These are phyloP conservation scores for Spathaspora sp. DNA, from an alignment of 1,139 yeast species.

Conservation along the genomic window DNA sequence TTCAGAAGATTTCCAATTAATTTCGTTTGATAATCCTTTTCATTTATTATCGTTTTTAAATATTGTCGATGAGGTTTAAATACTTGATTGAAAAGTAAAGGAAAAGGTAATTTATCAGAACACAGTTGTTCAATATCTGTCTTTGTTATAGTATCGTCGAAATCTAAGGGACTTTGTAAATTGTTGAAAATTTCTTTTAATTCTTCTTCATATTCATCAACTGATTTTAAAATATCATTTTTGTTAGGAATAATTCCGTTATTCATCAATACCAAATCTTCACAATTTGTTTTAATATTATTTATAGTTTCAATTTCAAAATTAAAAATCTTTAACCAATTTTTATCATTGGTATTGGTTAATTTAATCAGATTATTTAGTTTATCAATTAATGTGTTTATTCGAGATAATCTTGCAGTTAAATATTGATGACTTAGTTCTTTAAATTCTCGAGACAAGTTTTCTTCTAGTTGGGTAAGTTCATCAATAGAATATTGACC, in stretches of 20 bases:
- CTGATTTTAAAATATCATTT: slow-evolving; percentile 20
- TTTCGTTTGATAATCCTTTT: slow-evolving; percentile 30
- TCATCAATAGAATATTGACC: slow-evolving; percentile 28
- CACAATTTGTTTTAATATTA: slow-evolving; percentile 33
- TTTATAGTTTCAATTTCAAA: slow-evolving; percentile 37
- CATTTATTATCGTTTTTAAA: slow-evolving; percentile 26
- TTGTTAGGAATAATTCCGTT: slow-evolving; percentile 15
- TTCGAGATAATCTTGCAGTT: slow-evolving; percentile 30
- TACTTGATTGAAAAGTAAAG: slow-evolving; percentile 26
- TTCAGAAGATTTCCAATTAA: slow-evolving; percentile 22
- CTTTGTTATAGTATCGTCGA: slow-evolving; percentile 21
- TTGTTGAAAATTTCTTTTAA: slow-evolving; percentile 26
- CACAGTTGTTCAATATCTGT: slow-evolving; percentile 11
- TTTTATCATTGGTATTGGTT: slow-evolving; percentile 29
- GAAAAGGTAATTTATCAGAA: slow-evolving; percentile 28
- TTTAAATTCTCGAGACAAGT: slow-evolving; percentile 32
- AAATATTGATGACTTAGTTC: slow-evolving; percentile 29
- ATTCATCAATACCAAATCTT: slow-evolving; percentile 25
- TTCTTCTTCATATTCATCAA: slow-evolving; percentile 32
- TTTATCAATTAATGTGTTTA: slow-evolving; percentile 28
- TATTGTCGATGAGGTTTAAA: slow-evolving; percentile 25
- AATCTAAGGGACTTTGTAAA: slow-evolving; percentile 34
- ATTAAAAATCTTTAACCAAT: slow-evolving; percentile 35
- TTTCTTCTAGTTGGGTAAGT: slow-evolving; percentile 27
- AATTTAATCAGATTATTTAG: slow-evolving; percentile 28